A percentile compares a stretch with the other conserved stretches of the same genome.
These are phyloP conservation scores for Rhodomyrtus tomentosa DNA, from an alignment of 345 rosid genomes.

Conservation along the genomic window DNA sequence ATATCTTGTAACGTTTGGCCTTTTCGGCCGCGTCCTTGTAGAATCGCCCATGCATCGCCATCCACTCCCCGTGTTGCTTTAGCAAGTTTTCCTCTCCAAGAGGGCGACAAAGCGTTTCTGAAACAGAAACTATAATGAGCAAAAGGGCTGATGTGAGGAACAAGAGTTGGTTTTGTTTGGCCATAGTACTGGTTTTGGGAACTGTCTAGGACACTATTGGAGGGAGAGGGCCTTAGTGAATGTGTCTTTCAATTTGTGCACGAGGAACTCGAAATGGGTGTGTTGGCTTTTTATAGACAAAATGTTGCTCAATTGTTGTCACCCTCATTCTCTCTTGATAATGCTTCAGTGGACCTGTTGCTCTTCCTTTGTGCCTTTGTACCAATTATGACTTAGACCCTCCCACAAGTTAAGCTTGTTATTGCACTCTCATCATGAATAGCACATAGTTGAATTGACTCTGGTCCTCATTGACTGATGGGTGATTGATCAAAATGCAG, in stretches of 20 bases:
- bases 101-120: background rate
- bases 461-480: background rate
- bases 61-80: conserved; percentile 25
- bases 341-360: background rate
- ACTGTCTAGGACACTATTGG: background rate
- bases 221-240: background rate
- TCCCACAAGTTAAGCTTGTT: conserved; percentile 3
- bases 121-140: background rate
- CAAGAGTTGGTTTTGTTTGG: background rate
- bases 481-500: background rate
- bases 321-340: background rate
- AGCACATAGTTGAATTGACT: background rate
- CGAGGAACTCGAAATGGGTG: background rate
- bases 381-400: background rate
- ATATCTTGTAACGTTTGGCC: conserved; percentile 4
- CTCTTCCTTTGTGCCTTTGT: background rate
- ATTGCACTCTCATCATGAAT: background rate
- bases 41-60: conserved; percentile 5
- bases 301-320: background rate
- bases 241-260: conserved; percentile 19
- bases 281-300: background rate
- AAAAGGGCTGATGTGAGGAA: background rate
- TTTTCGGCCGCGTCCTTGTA: conserved; percentile 1
- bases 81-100: conserved; percentile 14
- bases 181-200: background rate